Evolutionary conservation across 805 yeast species (phyloP).

Genomic region (Novakomyces olei): DNA sequence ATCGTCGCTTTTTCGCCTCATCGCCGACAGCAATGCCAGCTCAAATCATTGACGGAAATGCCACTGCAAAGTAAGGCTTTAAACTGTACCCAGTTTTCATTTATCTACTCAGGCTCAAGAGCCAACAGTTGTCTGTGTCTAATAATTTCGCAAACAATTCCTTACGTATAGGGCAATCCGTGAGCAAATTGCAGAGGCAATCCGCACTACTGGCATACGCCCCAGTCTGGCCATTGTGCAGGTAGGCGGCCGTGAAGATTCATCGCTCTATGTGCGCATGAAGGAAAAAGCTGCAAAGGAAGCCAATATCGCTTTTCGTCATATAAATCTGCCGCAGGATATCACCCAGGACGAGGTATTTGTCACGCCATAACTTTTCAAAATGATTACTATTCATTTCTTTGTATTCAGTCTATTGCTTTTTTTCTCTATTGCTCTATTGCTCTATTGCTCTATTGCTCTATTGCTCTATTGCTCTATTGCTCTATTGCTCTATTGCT

Average conservation of each 20-base stretch:
- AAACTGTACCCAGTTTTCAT: neutral
- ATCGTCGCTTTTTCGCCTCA: too few relatives aligned
- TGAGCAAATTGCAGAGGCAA: slow-evolving; percentile 28
- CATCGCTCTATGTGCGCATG: slow-evolving; percentile 76
- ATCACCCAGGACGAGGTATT: neutral
- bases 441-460: too few relatives aligned
- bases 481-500: too few relatives aligned
- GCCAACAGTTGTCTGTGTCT: too few relatives aligned
- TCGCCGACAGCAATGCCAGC: slow-evolving; percentile 13
- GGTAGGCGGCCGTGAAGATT: slow-evolving; percentile 77
- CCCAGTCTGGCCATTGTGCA: slow-evolving; percentile 72
- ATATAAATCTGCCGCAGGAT: slow-evolving; percentile 14
- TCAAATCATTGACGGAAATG: slow-evolving; percentile 37
- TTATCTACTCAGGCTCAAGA: neutral
- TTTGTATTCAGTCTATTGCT: too few relatives aligned
- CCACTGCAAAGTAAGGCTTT: slow-evolving; percentile 25
- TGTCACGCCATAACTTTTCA: too few relatives aligned
- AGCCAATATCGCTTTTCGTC: slow-evolving; percentile 5
- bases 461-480: too few relatives aligned
- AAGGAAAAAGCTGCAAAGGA: slow-evolving; percentile 76
- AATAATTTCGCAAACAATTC: neutral
- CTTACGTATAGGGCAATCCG: slow-evolving; percentile 19
- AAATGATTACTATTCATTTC: too few relatives aligned
- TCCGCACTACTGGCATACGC: slow-evolving; percentile 29
- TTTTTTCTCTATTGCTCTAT: too few relatives aligned